Conservation (phyloP, 2,329 filamentous ascomycete species). For the Camptophora hylomeconis region DNA sequence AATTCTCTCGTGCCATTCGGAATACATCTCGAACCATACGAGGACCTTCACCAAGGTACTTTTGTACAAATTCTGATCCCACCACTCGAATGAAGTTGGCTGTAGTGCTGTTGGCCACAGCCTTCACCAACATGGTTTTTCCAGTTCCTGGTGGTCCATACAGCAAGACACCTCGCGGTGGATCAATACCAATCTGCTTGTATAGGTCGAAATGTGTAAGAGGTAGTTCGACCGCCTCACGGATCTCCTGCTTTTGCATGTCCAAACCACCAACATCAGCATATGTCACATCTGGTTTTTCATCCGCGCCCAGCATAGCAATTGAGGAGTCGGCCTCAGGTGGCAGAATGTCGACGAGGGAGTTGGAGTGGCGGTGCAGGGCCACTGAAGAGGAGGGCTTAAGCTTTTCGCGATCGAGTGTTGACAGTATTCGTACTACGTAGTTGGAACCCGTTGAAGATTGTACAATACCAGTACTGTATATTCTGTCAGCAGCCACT, state of each 20-base stretch:
- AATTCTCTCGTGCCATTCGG: conserved; percentile 97
- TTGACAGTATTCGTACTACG: conserved; percentile 94
- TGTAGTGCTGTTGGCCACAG: conserved; percentile 94
- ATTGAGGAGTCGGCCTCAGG: conserved; percentile 98
- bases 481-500: not conserved
- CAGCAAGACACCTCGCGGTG: conserved; percentile 85
- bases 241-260: conserved; percentile 99
- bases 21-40: conserved; percentile 99
- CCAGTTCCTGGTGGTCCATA: conserved; percentile 93
- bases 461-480: conserved; percentile 91
- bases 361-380: conserved; percentile 95
- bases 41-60: conserved; percentile 93
- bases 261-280: conserved; percentile 94
- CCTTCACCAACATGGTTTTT: conserved; percentile 97
- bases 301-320: conserved; percentile 89
- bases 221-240: conserved; percentile 92
- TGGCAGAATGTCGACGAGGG: conserved; percentile 95
- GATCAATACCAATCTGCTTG: conserved; percentile 98
- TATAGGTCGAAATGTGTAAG: conserved; percentile 97
- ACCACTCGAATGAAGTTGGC: conserved; percentile 98
- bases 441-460: conserved; percentile 98
- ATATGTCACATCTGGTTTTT: conserved; percentile 97
- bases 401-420: conserved; percentile 91
- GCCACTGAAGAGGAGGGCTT: conserved; percentile 97
- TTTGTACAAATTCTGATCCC: conserved; percentile 96